Percentiles rank a stretch among this genome's conserved stretches.
These are phyloP conservation scores for Coniochaeta sp. DNA, from an alignment of 2,329 filamentous ascomycete species.

Conservation along the genomic window DNA sequence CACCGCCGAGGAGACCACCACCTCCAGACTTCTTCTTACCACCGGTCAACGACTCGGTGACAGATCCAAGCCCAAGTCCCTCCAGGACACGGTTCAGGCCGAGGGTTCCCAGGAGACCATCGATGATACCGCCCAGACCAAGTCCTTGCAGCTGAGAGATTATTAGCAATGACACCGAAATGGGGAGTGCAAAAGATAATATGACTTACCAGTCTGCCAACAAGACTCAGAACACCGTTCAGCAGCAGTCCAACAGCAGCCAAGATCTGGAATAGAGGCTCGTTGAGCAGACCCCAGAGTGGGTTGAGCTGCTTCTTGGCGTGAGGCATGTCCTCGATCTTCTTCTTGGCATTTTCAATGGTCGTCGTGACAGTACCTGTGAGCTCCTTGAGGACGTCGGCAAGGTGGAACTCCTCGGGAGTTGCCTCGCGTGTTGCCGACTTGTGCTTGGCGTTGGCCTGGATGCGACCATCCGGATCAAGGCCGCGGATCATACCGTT, in stretches of 20 bases:
- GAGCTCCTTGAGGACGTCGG: constrained; percentile 79
- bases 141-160: constrained; percentile 56
- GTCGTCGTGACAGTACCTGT: constrained; percentile 73
- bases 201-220: constrained; percentile 59
- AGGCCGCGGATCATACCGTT: constrained; percentile 82
- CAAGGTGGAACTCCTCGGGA: constrained; percentile 77
- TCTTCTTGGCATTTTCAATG: constrained; percentile 84
- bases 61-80: constrained; percentile 56
- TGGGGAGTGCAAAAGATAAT: neutral
- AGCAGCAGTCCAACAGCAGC: constrained; percentile 80
- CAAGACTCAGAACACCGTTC: constrained; percentile 74
- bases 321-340: constrained; percentile 84
- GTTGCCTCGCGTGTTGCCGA: constrained; percentile 66
- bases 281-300: constrained; percentile 72
- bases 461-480: constrained; percentile 81
- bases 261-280: constrained; percentile 88
- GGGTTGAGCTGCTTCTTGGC: constrained; percentile 94
- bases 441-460: constrained; percentile 77
- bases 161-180: constrained; percentile 11
- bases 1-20: constrained; percentile 16
- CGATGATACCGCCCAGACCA: constrained; percentile 74
- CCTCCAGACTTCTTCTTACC: constrained; percentile 35
- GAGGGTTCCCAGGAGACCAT: constrained; percentile 68
- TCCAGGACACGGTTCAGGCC: constrained; percentile 70
- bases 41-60: constrained; percentile 31